Evolutionary conservation across 2,329 filamentous ascomycete genomes (phyloP), one percentile per base, ranked within the genome.

Genomic region (Didymella keratinophila): DNA sequence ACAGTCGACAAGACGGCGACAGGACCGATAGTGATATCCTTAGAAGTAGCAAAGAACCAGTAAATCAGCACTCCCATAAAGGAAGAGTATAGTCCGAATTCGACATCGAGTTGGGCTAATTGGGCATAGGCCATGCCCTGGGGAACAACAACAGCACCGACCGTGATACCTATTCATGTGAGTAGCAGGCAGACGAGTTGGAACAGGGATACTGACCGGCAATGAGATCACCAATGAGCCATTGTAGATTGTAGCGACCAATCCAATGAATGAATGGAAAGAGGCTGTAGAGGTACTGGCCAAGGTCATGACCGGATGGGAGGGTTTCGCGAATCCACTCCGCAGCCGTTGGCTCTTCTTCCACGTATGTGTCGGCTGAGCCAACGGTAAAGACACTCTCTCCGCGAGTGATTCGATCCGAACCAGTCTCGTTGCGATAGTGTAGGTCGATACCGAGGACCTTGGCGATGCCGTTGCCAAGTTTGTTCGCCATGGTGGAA

Each of bases 11-110:
- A 89, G 64, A 98, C 95, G 36, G 95, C 95, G 46, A 98, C 95
- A 20, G 94, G 94, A 12, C 94, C 94, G 52, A 98, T 98, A 14
- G 94, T 97, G 71, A 99, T 98, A 76, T 99, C 95, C 76, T 98
- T 99, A 8, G 94, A 97, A 0, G 95, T 99, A 30, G 94, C 95
- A 72, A 98, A 98, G 75, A 98, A 91, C 94, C 94, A 98, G 79
- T 99, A 99, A 62, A 97, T 84, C 61, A 97, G 76, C 2, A 96
- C 93, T 49, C 95, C 95, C 87, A 97, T 96, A 76, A 99, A 98
- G 0, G 94, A 97, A 0, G 94, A 95, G 78, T 96, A 96, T 1
- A 98, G 84, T 56, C 95, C 94, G 69, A 89, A 98, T 73, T 98
- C 84, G 9, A 89, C 86, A 1, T 86, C 82, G 20, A 98, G 84